phyloP scores from a whole-genome alignment of 2,329 filamentous ascomycete genomes.

The Cladosporium sphaerospermum region DNA sequence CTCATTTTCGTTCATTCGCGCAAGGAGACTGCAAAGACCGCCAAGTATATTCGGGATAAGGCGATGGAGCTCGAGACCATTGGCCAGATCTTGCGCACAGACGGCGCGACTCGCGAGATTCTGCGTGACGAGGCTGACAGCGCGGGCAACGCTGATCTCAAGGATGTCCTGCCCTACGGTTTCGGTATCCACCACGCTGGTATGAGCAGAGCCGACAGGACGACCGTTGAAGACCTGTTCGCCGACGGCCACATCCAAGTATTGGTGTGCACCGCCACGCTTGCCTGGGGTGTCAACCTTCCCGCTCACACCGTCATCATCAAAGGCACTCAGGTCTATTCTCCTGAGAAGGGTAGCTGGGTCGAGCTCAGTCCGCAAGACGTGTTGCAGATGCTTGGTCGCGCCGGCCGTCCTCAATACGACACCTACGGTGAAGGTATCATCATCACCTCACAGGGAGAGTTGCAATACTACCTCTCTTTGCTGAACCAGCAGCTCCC shows the following conservation, averaged over 20 bases:
- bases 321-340: conserved; percentile 97
- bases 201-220: conserved; percentile 92
- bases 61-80: conserved; percentile 96
- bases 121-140: conserved; percentile 76
- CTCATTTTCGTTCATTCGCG: conserved; percentile 97
- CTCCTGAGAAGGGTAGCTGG: conserved; percentile 97
- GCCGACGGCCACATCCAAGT: conserved; percentile 87
- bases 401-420: conserved; percentile 91
- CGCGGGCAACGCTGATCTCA: conserved; percentile 79
- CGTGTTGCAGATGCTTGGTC: conserved; percentile 96
- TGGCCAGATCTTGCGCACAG: conserved; percentile 85
- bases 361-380: conserved; percentile 96
- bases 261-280: conserved; percentile 92
- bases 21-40: conserved; percentile 97
- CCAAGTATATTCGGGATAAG: conserved; percentile 92
- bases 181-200: conserved; percentile 98
- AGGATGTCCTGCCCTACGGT: conserved; percentile 90
- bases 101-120: conserved; percentile 85
- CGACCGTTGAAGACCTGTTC: conserved; percentile 91
- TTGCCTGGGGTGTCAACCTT: conserved; percentile 98
- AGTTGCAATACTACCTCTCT: conserved; percentile 96
- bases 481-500: conserved; percentile 94
- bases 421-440: conserved; percentile 98
- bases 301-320: conserved; percentile 98
- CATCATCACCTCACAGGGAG: conserved; percentile 90